These are phyloP conservation scores for Cutaneotrichosporon sp. DNA, from an alignment of 1,284 basidiomycete genomes.

Conservation along the genomic window DNA sequence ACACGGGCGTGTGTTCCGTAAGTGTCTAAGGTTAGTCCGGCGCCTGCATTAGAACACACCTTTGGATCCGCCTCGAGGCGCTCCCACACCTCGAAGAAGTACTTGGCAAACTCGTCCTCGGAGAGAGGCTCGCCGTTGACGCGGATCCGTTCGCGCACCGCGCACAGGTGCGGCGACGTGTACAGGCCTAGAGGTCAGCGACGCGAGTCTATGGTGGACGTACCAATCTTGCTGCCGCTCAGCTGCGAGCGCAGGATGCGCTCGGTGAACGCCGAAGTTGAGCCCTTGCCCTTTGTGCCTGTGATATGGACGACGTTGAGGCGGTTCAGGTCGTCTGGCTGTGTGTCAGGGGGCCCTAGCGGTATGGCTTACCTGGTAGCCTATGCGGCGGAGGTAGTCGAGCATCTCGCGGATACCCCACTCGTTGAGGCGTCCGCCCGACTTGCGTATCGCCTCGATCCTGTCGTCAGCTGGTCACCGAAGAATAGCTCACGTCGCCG, in stretches of 20 bases:
- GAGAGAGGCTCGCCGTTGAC: constrained; percentile 86
- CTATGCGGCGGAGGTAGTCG: constrained; percentile 82
- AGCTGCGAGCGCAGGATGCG: constrained; percentile 39
- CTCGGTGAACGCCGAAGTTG: constrained; percentile 86
- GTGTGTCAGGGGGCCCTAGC: too few relatives aligned
- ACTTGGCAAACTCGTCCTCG: constrained; percentile 80
- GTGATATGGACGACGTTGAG: constrained; percentile 96
- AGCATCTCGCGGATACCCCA: constrained; percentile 82
- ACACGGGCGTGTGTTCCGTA: constrained; percentile 56
- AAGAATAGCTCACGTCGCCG: constrained; percentile 55
- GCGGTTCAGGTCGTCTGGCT: constrained; percentile 76
- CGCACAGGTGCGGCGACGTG: constrained; percentile 94
- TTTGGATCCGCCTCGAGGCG: constrained; percentile 63
- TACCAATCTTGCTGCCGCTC: constrained; percentile 33
- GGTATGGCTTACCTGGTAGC: constrained; percentile 68
- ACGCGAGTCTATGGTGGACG: constrained; percentile 8
- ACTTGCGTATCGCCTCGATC: constrained; percentile 74
- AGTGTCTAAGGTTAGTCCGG: constrained; percentile 27
- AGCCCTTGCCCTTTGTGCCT: constrained; percentile 98
- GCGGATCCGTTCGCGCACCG: constrained; percentile 91
- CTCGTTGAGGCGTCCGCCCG: constrained; percentile 63
- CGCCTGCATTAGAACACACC: constrained; percentile 48
- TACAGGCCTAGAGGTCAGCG: constrained; percentile 63
- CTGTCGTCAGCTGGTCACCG: constrained; percentile 18
- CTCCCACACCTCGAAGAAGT: constrained; percentile 98